Base-by-base conservation (phyloP, 2,329 filamentous ascomycete species). In the Xylariaceae sp. region DNA sequence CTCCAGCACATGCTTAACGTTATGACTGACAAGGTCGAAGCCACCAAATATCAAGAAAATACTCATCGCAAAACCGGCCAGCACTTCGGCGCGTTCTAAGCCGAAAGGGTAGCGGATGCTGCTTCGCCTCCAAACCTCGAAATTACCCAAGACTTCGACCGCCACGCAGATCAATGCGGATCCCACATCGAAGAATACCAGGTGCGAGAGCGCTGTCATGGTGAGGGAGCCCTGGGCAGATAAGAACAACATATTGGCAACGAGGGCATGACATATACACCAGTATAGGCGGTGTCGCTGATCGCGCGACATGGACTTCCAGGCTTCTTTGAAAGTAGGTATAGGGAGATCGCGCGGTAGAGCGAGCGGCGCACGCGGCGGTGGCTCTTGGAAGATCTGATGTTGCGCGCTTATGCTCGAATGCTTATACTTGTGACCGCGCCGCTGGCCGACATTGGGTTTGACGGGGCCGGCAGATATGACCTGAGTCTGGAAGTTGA, bases 11-110 rank as follows among this genome's bases (percentile, higher is more conserved):
- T 99, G 92, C 68, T 96, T 94, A 12, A 96, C 77, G 57, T 90
- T 92, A 70, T 99, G 94, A 41, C 89, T 95, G 58, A 99, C 87
- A 47, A 99, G 83, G 65, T 99, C 94, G 65, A 97, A 87, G 26
- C 92, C 92, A 77, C 96, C 96, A 72, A 99, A 99, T n/a, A 96
- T 82, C 9, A 99, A 81, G 58, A 96, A 90, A 40, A 99, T 88
- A 50, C 91, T 95, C 84, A 97, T 90, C 57, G 91, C 94, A 61
- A 99, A 96, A 19, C 94, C 94, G 37, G 91, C 91, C 12, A 99
- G 81, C 4, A 99, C 92, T 71, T 99, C 94, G 55, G 89, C 88
- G 51, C 94, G 84, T 73, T 96, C 90, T 29, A 99, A 81, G 3
- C 87, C 91, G 68, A 99, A 99, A 0, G 94, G 94, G 72, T 99